Evolutionary conservation across 208 protist species (phyloP).

Genomic region (Angomonas ambiguus): DNA sequence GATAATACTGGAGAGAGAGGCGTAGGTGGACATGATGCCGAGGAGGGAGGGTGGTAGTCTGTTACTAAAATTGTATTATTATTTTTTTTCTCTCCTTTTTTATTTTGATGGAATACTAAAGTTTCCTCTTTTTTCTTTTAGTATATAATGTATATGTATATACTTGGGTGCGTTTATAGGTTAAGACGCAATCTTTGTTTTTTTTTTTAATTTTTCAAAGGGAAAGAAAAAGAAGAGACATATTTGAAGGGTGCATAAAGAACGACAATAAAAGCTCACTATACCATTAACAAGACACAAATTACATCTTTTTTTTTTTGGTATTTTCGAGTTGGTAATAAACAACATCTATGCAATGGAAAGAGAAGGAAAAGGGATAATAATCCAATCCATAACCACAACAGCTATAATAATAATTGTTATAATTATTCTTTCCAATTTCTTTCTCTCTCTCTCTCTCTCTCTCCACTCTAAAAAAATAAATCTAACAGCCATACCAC

Average conservation of each 20-base stretch:
- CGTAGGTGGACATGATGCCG: not conserved
- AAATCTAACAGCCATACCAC: slow-evolving; percentile 3
- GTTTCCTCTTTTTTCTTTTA: not conserved
- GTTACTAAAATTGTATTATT: not conserved
- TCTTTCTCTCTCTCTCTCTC: not conserved
- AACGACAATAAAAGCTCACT: no score
- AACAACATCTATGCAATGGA: slow-evolving; percentile 7
- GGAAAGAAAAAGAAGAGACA: not conserved
- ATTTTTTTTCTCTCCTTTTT: not conserved
- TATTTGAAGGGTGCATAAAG: no score
- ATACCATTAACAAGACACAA: no score
- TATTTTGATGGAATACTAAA: not conserved
- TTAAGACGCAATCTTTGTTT: not conserved
- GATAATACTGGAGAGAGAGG: not conserved
- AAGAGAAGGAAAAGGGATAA: slow-evolving; percentile 15
- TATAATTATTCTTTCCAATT: not conserved
- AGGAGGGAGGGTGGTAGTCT: not conserved
- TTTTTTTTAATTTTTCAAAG: not conserved
- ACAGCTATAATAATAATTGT: not conserved
- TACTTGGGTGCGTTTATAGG: no score
- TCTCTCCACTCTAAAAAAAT: not conserved
- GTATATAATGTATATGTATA: not conserved
- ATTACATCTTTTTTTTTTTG: no score
- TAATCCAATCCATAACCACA: slow-evolving; percentile 3
- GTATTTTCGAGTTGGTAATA: no score